Evolutionary conservation across 2,329 filamentous ascomycete genomes (phyloP), one percentile per base, ranked within the genome.

Genomic region (Neurospora sp.): DNA sequence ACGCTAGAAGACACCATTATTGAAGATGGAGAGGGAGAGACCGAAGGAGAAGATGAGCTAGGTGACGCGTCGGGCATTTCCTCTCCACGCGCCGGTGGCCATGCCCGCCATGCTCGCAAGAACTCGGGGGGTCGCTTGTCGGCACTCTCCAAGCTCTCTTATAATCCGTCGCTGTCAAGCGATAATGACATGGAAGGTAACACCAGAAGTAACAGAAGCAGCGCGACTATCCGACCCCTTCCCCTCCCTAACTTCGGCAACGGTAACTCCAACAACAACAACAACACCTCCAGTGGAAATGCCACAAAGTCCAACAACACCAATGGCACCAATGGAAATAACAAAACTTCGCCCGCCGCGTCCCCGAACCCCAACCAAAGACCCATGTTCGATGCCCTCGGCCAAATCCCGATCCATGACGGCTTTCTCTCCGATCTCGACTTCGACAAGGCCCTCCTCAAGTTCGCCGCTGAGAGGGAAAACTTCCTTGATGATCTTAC

Each of bases 381-480:
- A 62, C 52, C 52, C 52, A 62, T 62, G 52, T 62, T 62, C 28
- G 66, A 66, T 39, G 66, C 66, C 66, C 73, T 77, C 43, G 78
- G 78, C 57, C 78, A 79, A 28, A 80, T 70, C n/a, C 72, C 74
- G 17, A 73, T 73, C 8, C 72, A 80, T 46, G 75, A 78, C 62
- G 73, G 75, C 43, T 75, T 83, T 40, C 80, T 86, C 72, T 82
- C 80, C 70, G 93, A 97, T 77, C 93, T 92, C 77, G 96, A 98
- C 79, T 99, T 99, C 77, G 96, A 98, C 78, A 90, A 92, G 77
- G 95, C 96, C 36, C 85, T 99, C 74, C 83, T 93, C 76, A 98
- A 97, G 81, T 99, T 99, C 79, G 93, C 96, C 66, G 91, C 90
- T n/a, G 95, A 98, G 82, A 87, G 96, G 73, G 96, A 99, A 76